phyloP scores from a whole-genome alignment of 495 filamentous ascomycete species.

The Chaetomium cochliodes region DNA sequence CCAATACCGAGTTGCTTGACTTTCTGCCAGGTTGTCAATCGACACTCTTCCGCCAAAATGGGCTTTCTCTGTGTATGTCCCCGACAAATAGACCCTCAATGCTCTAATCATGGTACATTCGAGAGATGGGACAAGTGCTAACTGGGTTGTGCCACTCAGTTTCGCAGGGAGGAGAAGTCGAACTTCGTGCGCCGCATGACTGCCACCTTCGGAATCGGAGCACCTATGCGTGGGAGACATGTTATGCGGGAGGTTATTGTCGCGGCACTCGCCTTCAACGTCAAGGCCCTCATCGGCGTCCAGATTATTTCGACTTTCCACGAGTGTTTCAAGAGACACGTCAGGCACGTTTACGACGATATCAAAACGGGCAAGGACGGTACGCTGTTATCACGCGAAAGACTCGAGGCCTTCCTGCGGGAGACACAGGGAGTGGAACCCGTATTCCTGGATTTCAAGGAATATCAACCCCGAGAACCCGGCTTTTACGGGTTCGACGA shows the following conservation, averaged over 20 bases:
- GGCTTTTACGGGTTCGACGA: conserved; percentile 33
- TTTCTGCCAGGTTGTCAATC: conserved; percentile 16
- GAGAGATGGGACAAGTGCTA: background rate
- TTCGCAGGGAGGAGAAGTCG: conserved; percentile 26
- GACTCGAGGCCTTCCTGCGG: conserved; percentile 41
- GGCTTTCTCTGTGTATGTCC: conserved; percentile 28
- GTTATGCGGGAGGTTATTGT: conserved; percentile 27
- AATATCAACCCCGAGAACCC: conserved; percentile 30
- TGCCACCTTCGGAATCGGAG: conserved; percentile 31
- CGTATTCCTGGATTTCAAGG: conserved; percentile 20
- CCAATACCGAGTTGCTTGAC: background rate
- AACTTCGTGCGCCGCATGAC: conserved; percentile 36
- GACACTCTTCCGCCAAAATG: conserved; percentile 17
- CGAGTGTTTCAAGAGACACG: conserved; percentile 38
- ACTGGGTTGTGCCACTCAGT: conserved; percentile 9
- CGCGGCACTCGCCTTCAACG: conserved; percentile 26
- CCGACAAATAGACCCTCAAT: background rate
- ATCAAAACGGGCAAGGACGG: conserved; percentile 35
- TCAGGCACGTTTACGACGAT: conserved; percentile 38
- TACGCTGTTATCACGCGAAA: conserved; percentile 33
- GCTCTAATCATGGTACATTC: background rate
- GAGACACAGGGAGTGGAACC: conserved; percentile 38
- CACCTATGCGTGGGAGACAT: conserved; percentile 25
- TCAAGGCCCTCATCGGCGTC: conserved; percentile 16
- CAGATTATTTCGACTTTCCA: conserved; percentile 20